Base-by-base conservation (phyloP, 768 basidiomycete genomes). In the Pleurotus eryngii region DNA sequence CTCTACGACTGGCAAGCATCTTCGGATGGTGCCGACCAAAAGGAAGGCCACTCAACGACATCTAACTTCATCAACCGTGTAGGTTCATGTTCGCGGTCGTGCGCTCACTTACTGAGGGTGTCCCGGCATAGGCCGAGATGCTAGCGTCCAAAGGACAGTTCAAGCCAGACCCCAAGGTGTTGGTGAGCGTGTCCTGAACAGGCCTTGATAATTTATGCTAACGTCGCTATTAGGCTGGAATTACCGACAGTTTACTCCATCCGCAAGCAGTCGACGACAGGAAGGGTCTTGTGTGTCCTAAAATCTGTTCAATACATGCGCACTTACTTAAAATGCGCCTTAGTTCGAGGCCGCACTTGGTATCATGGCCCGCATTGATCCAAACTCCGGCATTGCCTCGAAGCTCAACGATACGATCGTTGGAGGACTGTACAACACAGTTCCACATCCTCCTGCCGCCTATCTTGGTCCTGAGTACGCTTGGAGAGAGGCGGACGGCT, bases 351-450 rank as follows among this genome's bases (percentile, higher is more conserved):
- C 55, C 18, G 69, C 63, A 17, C 65, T 74, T 11, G 63, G 60
- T 2, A 61, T 72, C 37, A 60, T 74, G 6, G 68, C 70, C 4
- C 50, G 59, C 15, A 46, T 72, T 1, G 60, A 66, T 50, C 63
- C 69, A 4, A 35, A 55, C 24, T 49, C 60, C 4, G 55, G 49
- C 5, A 30, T 65, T 4, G 57, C 63, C 3, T 66, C 63, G 57
- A 59, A 61, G 24, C 43, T 69, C 49, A 64, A 60, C 62, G 7
- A 46, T 14, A 30, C 17, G 4, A 39, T 53, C 18, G 42, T 79
- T 59, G 75, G 72, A 69, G 59, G 78, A 60, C 70, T 77, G 7
- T 82, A 84, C 64, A 83, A 86, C 65, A 79, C 87, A 15, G 74
- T 85, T 14, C 85, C 85, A 39, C 86, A 87, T 20, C 70, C 72